Conservation (phyloP, 2,329 filamentous ascomycete genomes). For the Diaporthe capsici region DNA sequence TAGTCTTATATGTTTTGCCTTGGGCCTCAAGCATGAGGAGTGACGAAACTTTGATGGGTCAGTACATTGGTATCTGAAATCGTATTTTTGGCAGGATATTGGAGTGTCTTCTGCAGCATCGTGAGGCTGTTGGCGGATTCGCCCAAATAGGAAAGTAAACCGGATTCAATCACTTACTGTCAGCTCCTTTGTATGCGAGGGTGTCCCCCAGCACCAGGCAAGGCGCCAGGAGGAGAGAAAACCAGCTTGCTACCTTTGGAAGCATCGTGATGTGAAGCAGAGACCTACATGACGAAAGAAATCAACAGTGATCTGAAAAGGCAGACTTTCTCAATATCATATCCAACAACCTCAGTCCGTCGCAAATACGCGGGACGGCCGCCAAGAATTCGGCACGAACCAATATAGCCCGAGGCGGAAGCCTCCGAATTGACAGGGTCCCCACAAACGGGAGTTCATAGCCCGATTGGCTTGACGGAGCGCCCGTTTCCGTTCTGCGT, state of each 20-base stretch:
- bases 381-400: slow-evolving; percentile 14
- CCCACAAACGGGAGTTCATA: slow-evolving; percentile 6
- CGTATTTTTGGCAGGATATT: no score
- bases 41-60: slow-evolving; percentile 65
- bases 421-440: not conserved
- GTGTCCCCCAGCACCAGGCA: slow-evolving; percentile 44
- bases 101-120: not conserved
- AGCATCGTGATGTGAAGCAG: slow-evolving; percentile 2
- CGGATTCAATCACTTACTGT: slow-evolving; percentile 55
- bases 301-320: no score
- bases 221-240: slow-evolving; percentile 13
- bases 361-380: not conserved
- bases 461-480: slow-evolving; percentile 19
- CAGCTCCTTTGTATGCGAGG: slow-evolving; percentile 75
- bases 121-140: no score
- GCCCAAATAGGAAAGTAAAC: not conserved
- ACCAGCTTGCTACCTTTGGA: not conserved
- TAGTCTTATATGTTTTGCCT: slow-evolving; percentile 73
- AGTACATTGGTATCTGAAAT: not conserved
- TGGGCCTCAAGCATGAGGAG: slow-evolving; percentile 72
- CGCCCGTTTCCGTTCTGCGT: slow-evolving; percentile 4
- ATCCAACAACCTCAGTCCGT: not conserved
- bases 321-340: not conserved
- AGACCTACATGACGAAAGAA: not conserved
- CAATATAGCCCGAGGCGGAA: slow-evolving; percentile 15